These are phyloP conservation scores for Debaryomycetaceae sp. DNA, from an alignment of 1,139 yeast species.

Conservation along the genomic window DNA sequence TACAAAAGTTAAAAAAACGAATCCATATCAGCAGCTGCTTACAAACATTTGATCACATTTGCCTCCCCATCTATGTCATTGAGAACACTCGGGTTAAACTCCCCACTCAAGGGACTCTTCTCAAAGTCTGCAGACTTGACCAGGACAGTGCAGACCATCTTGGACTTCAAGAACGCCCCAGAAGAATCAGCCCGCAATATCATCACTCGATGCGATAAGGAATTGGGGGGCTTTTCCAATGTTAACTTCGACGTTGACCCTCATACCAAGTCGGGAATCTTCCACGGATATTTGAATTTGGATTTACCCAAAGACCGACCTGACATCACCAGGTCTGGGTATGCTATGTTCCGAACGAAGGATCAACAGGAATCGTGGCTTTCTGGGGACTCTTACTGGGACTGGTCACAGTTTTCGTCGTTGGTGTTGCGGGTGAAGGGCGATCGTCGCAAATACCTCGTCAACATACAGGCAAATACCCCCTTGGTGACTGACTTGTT, in stretches of 20 bases:
- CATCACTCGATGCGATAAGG: slow-evolving; percentile 65
- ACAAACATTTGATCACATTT: not conserved
- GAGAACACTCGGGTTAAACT: slow-evolving; percentile 39
- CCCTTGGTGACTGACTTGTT: slow-evolving; percentile 75
- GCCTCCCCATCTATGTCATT: slow-evolving; percentile 28
- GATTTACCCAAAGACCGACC: slow-evolving; percentile 72
- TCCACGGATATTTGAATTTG: slow-evolving; percentile 68
- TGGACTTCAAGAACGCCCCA: slow-evolving; percentile 54
- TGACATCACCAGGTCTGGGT: slow-evolving; percentile 68
- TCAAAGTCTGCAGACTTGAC: slow-evolving; percentile 27
- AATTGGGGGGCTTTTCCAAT: slow-evolving; percentile 74
- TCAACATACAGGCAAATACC: slow-evolving; percentile 77
- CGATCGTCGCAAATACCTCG: slow-evolving; percentile 69
- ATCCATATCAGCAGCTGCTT: not conserved
- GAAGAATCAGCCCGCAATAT: slow-evolving; percentile 38
- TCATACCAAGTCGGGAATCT: slow-evolving; percentile 45
- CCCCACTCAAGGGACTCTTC: slow-evolving; percentile 35
- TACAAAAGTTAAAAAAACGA: not conserved
- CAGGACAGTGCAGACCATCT: slow-evolving; percentile 36
- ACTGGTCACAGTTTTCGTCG: slow-evolving; percentile 57
- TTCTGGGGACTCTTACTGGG: slow-evolving; percentile 50
- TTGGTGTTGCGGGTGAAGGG: slow-evolving; percentile 71
- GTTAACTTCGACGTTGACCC: slow-evolving; percentile 48
- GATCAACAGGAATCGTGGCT: slow-evolving; percentile 54
- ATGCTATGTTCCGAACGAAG: slow-evolving; percentile 81